Percentiles rank a stretch among this genome's conserved stretches.
Conservation (phyloP, 2,329 filamentous ascomycete genomes). For the Thielaviopsis ethacetica region DNA sequence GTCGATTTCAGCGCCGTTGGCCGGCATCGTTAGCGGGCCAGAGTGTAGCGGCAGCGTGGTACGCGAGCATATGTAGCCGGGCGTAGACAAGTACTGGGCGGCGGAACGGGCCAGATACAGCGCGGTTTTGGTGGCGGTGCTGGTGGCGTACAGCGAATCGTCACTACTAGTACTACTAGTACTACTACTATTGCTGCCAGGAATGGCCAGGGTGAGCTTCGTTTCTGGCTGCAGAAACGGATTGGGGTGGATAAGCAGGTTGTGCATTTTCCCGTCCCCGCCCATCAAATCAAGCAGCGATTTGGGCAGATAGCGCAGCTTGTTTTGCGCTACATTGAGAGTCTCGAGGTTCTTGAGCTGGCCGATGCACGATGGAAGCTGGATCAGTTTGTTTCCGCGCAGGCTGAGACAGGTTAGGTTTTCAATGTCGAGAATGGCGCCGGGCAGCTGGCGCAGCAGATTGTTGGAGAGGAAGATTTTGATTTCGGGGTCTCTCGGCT, state of each 20-base stretch:
- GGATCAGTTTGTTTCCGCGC: slow-evolving; percentile 43
- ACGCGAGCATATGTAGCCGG: slow-evolving; percentile 2
- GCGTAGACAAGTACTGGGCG: slow-evolving; percentile 7
- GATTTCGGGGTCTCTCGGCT: slow-evolving; percentile 39
- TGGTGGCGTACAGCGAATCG: slow-evolving; percentile 1
- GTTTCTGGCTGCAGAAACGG: slow-evolving; percentile 33
- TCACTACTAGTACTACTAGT: background rate
- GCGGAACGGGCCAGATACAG: slow-evolving; percentile 10
- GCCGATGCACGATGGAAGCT: slow-evolving; percentile 43
- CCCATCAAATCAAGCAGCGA: slow-evolving; percentile 44
- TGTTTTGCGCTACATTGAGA: slow-evolving; percentile 51
- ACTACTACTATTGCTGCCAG: background rate
- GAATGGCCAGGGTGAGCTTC: slow-evolving; percentile 7
- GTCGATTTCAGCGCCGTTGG: slow-evolving; percentile 6
- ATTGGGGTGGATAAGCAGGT: slow-evolving; percentile 45
- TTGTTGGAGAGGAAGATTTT: slow-evolving; percentile 48
- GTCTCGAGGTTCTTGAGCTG: slow-evolving; percentile 41
- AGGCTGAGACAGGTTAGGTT: slow-evolving; percentile 49
- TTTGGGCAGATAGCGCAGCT: slow-evolving; percentile 41
- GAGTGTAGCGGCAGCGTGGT: background rate
- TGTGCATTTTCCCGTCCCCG: slow-evolving; percentile 27
- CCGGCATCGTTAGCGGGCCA: slow-evolving; percentile 1
- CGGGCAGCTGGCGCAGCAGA: slow-evolving; percentile 36
- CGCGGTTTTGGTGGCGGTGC: slow-evolving; percentile 9
- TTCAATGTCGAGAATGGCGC: slow-evolving; percentile 43